A percentile compares a stretch with the other conserved stretches of the same genome.
Evolutionary conservation across 371 early-diverging fungal species (phyloP).

Genomic region (Mucor piriformis): DNA sequence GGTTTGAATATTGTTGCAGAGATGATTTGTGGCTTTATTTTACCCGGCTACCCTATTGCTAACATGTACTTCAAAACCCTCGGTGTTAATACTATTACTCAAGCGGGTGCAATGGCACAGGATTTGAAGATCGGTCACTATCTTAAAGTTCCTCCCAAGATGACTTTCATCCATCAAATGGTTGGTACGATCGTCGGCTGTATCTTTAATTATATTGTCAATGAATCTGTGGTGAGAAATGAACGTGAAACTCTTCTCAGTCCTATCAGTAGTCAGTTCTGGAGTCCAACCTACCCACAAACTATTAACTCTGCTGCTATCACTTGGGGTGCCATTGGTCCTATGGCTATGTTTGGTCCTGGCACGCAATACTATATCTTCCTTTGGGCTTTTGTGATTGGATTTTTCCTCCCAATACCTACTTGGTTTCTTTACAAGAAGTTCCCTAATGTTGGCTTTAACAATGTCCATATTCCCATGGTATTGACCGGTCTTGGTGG

Average conservation of each 20-base stretch:
- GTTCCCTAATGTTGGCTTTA: conserved; percentile 45
- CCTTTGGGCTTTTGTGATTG: conserved; percentile 51
- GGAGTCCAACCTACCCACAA: conserved; percentile 54
- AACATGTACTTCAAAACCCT: conserved; percentile 57
- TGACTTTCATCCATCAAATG: conserved; percentile 63
- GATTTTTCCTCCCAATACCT: conserved; percentile 32
- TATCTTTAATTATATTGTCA: conserved; percentile 58
- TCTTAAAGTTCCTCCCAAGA: conserved; percentile 74
- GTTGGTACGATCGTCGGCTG: conserved; percentile 63
- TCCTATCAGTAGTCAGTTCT: conserved; percentile 49
- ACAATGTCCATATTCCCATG: conserved; percentile 50
- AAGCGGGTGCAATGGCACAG: conserved; percentile 56
- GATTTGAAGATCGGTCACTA: conserved; percentile 78
- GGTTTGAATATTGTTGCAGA: conserved; percentile 72
- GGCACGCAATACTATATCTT: conserved; percentile 63
- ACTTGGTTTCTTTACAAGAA: conserved; percentile 36
- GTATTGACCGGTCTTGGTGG: conserved; percentile 44
- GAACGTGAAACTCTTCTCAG: conserved; percentile 45
- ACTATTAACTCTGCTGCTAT: conserved; percentile 63
- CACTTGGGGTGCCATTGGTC: conserved; percentile 80
- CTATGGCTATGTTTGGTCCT: conserved; percentile 68
- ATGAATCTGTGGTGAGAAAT: conserved; percentile 39
- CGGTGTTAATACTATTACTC: conserved; percentile 57
- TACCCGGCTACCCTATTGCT: conserved; percentile 59
- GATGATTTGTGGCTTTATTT: conserved; percentile 53